These are phyloP conservation scores for Rhazya stricta DNA, from an alignment of 257 asterid species.

Conservation along the genomic window DNA sequence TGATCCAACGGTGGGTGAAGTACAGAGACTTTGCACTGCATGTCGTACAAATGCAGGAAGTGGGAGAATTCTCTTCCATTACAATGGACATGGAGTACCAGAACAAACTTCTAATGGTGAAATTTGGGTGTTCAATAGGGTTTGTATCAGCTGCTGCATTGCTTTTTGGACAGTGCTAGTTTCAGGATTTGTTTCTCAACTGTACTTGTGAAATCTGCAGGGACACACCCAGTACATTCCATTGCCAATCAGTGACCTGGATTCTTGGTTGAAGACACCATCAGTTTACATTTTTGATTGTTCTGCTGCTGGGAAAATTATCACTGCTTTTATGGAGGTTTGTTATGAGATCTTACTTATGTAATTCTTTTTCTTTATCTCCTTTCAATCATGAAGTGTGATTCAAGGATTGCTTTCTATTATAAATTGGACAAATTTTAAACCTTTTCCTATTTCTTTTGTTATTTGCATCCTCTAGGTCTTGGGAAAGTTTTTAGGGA, in stretches of 20 bases:
- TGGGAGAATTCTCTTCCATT: conserved; percentile 92
- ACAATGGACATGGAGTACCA: conserved; percentile 98
- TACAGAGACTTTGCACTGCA: conserved; percentile 77
- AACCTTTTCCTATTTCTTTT: too few relatives aligned
- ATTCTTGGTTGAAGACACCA: conserved; percentile 93
- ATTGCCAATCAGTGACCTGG: conserved; percentile 75
- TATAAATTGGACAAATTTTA: too few relatives aligned
- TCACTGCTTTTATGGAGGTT: conserved; percentile 75
- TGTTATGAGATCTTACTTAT: background rate
- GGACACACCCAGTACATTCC: conserved; percentile 96
- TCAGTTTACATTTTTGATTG: conserved; percentile 95
- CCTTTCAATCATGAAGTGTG: too few relatives aligned
- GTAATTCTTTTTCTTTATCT: background rate
- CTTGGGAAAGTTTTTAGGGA: too few relatives aligned
- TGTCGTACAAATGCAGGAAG: conserved; percentile 89
- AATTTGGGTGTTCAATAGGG: conserved; percentile 95
- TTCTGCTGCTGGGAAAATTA: conserved; percentile 92
- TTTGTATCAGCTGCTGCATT: conserved; percentile 4
- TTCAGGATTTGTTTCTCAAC: conserved; percentile 17
- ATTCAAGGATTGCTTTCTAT: too few relatives aligned
- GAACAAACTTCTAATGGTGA: conserved; percentile 96
- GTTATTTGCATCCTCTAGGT: too few relatives aligned
- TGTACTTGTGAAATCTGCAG: conserved; percentile 23
- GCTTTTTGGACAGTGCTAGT: background rate
- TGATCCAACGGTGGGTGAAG: conserved; percentile 97